Percentiles rank a stretch among this genome's conserved stretches.
Evolutionary conservation across 2,329 filamentous ascomycete genomes (phyloP).

Genomic region (Beauveria caledonica): DNA sequence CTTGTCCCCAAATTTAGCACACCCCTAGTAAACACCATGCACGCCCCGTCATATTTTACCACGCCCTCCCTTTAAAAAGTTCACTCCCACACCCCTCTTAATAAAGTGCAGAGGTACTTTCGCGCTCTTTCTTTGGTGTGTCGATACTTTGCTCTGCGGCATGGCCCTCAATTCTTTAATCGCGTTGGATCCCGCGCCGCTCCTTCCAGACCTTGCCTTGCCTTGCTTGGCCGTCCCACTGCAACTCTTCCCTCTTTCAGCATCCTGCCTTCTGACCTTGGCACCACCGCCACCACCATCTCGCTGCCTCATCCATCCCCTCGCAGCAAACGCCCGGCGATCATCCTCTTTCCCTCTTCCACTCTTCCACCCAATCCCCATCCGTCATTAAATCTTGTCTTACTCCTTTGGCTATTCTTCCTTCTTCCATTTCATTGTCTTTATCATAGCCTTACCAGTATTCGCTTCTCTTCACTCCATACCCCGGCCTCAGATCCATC

Average conservation of each 20-base stretch:
- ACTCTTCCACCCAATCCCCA: not conserved
- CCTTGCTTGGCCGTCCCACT: not conserved
- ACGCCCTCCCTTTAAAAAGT: no score
- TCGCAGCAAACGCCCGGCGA: not conserved
- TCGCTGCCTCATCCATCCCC: not conserved
- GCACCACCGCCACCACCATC: not conserved
- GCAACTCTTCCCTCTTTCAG: slow-evolving; percentile 10
- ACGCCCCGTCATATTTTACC: no score
- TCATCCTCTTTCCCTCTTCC: not conserved
- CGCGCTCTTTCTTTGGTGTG: no score
- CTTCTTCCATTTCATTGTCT: not conserved
- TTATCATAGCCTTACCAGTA: not conserved
- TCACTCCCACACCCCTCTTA: not conserved
- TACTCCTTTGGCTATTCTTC: not conserved
- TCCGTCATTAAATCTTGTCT: not conserved
- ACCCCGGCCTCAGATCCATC: slow-evolving; percentile 6
- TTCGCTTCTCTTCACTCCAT: not conserved
- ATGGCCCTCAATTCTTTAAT: slow-evolving; percentile 3
- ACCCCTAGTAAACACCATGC: not conserved
- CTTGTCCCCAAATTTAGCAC: not conserved
- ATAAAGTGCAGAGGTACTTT: no score
- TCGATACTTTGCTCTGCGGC: not conserved
- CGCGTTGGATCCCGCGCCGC: slow-evolving; percentile 2
- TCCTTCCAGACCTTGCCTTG: not conserved
- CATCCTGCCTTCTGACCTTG: slow-evolving; percentile 4